Conservation (phyloP, 768 basidiomycete genomes). For the Mycena polygramma region DNA sequence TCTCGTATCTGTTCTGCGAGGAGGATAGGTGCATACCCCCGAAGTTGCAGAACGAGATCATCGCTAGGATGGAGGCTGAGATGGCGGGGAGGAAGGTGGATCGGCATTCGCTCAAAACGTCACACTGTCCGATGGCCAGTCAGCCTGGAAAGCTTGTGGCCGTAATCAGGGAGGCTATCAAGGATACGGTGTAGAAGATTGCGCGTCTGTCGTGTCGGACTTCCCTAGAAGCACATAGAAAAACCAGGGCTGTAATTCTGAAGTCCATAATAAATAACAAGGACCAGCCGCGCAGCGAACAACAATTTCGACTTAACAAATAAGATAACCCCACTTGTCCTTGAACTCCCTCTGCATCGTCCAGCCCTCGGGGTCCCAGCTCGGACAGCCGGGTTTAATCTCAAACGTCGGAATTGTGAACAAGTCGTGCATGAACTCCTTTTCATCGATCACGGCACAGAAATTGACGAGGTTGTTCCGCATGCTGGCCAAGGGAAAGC, state of each 20-base stretch:
- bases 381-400: not conserved
- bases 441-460: not conserved
- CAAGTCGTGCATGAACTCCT: not conserved
- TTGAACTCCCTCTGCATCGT: not conserved
- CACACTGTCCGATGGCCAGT: not conserved
- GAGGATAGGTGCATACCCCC: not conserved
- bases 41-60: constrained; percentile 10
- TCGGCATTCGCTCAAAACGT: not conserved
- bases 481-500: not conserved
- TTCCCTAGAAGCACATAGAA: no score
- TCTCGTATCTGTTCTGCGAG: not conserved
- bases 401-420: not conserved
- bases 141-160: not conserved
- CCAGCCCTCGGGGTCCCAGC: not conserved
- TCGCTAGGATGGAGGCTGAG: constrained; percentile 5
- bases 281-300: no score
- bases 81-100: not conserved
- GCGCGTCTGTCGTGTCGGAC: no score
- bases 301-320: not conserved
- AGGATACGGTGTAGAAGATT: not conserved
- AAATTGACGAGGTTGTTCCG: not conserved
- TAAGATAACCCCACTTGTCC: not conserved
- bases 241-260: no score
- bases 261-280: no score
- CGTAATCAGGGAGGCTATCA: not conserved